phyloP scores from a whole-genome alignment of 176 grass and related monocot species.

The Bolboschoenus planiculmis region DNA sequence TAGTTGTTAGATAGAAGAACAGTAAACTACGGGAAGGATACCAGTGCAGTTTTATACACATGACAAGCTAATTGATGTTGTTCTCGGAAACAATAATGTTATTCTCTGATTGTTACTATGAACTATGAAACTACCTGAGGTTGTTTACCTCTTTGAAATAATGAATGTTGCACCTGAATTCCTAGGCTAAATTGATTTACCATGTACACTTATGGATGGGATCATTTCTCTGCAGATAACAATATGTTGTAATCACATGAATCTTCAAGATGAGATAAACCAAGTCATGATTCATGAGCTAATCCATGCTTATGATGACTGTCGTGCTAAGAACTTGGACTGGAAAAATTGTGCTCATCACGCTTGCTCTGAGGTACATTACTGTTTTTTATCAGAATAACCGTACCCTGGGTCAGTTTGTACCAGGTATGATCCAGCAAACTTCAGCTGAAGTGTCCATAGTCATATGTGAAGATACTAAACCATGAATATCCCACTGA shows the following conservation, averaged over 20 bases:
- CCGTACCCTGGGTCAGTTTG: background rate
- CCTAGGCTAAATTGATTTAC: background rate
- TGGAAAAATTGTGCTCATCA: conserved; percentile 92
- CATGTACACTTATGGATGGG: background rate
- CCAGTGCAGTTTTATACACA: background rate
- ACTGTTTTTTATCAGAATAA: background rate
- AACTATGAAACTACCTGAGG: background rate
- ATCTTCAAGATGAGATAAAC: conserved; percentile 56
- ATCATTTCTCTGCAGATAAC: conserved; percentile 46
- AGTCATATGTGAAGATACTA: background rate
- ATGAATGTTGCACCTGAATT: background rate
- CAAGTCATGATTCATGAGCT: conserved; percentile 81
- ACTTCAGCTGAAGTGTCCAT: background rate
- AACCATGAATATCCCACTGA: background rate
- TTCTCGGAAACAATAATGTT: background rate
- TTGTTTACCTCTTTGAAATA: background rate
- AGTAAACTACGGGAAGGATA: background rate
- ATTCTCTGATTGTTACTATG: background rate
- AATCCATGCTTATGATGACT: conserved; percentile 96
- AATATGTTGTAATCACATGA: conserved; percentile 71
- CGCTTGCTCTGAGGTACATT: conserved; percentile 86
- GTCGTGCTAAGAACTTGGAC: conserved; percentile 65
- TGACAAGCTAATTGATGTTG: background rate
- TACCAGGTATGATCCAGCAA: background rate
- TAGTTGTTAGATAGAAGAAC: background rate